Evolutionary conservation across 106 monocot genomes (phyloP).

Genomic region (Dioscorea alata): DNA sequence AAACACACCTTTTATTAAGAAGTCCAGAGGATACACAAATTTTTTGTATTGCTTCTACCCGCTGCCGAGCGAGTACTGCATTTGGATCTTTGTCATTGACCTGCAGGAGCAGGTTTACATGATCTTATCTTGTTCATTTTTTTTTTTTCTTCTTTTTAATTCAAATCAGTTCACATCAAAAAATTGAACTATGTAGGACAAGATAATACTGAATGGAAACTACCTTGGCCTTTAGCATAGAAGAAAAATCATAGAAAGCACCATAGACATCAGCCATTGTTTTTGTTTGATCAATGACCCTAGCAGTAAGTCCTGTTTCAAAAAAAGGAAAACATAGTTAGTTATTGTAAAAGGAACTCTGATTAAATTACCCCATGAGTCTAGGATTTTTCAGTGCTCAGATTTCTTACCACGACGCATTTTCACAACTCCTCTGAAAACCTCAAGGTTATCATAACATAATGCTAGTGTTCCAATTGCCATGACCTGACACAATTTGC

Average conservation of each 20-base stretch:
- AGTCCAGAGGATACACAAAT: conserved; percentile 58
- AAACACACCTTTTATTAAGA: conserved; percentile 57
- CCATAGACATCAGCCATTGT: conserved; percentile 83
- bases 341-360: too few species aligned
- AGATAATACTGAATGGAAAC: too few species aligned
- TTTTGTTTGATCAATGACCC: conserved; percentile 55
- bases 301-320: conserved; percentile 53
- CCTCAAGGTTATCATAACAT: conserved; percentile 82
- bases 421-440: conserved; percentile 94
- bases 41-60: conserved; percentile 73
- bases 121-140: too few species aligned
- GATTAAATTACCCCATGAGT: too few species aligned
- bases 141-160: too few species aligned
- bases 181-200: too few species aligned
- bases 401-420: conserved; percentile 83
- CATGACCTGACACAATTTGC: conserved; percentile 50
- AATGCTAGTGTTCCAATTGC: conserved; percentile 95
- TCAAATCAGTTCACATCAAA: too few species aligned
- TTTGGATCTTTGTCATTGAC: conserved; percentile 72
- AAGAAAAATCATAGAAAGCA: conserved; percentile 77
- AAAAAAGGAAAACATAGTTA: too few species aligned
- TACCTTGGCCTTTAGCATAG: conserved; percentile 71
- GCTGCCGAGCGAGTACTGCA: conserved; percentile 54
- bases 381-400: too few species aligned
- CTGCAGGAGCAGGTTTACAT: conserved; percentile 20